Evolutionary conservation across 108 stramenopile genomes (phyloP).

Genomic region (Craspedostauros australis): DNA sequence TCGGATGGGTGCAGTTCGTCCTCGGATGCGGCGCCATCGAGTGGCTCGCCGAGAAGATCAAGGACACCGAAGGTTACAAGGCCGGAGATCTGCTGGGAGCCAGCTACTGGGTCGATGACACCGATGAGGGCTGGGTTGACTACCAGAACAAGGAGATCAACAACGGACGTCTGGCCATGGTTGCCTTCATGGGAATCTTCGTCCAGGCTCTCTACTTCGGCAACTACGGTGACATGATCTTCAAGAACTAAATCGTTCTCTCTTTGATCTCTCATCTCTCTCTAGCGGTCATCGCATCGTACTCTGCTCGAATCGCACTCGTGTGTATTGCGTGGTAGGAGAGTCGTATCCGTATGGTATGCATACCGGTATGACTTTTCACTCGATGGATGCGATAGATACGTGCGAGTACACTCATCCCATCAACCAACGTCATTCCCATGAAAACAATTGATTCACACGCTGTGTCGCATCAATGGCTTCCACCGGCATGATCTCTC

Average conservation of each 20-base stretch:
- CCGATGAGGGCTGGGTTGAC: conserved; percentile 85
- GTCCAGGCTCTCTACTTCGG: conserved; percentile 75
- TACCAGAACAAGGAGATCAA: conserved; percentile 95
- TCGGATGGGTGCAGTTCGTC: conserved; percentile 89
- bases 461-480: no score
- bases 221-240: conserved; percentile 85
- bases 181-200: conserved; percentile 88
- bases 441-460: no score
- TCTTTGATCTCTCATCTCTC: conserved; percentile 2
- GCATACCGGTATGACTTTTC: no score
- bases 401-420: no score
- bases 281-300: no score
- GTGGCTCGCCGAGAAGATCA: conserved; percentile 83
- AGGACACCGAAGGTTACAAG: conserved; percentile 79
- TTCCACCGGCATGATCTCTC: no score
- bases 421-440: no score
- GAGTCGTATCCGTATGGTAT: no score
- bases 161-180: conserved; percentile 95
- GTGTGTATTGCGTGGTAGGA: no score
- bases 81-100: conserved; percentile 88
- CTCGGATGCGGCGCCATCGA: conserved; percentile 89
- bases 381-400: no score
- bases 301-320: no score
- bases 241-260: conserved; percentile 58
- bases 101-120: conserved; percentile 87